phyloP scores from a whole-genome alignment of 2,329 filamentous ascomycete genomes.

The Neobulgaria alba region DNA sequence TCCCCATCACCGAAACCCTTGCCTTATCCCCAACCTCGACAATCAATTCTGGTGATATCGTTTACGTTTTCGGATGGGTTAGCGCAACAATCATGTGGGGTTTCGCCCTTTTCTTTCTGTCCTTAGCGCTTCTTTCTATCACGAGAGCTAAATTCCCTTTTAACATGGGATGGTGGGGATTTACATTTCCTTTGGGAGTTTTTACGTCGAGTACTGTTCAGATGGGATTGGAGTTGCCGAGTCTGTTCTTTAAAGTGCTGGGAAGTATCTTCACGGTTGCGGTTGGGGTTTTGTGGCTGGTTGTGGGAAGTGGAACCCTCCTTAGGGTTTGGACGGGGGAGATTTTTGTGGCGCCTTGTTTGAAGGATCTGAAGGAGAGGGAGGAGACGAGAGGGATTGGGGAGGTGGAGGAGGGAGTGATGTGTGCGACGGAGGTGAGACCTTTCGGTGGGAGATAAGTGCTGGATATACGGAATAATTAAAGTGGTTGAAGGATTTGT shows the following conservation, averaged over 20 bases:
- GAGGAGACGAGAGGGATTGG: constrained; percentile 5
- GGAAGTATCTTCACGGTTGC: constrained; percentile 45
- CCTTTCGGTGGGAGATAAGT: too few species aligned
- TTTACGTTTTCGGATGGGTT: constrained; percentile 50
- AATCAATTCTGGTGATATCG: constrained; percentile 39
- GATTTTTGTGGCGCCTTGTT: constrained; percentile 46
- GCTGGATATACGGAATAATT: too few species aligned
- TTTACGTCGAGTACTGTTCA: constrained; percentile 41
- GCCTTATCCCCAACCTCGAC: constrained; percentile 28
- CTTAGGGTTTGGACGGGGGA: constrained; percentile 39
- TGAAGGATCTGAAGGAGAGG: constrained; percentile 30
- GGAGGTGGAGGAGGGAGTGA: too few species aligned
- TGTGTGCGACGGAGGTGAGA: too few species aligned
- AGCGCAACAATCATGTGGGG: constrained; percentile 47
- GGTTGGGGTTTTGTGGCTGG: constrained; percentile 47
- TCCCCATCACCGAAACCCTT: constrained; percentile 32
- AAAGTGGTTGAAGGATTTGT: too few species aligned
- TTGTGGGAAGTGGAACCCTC: constrained; percentile 42
- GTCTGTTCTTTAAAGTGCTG: constrained; percentile 45
- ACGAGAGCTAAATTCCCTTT: constrained; percentile 42
- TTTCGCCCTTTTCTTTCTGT: constrained; percentile 45
- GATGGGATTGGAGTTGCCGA: constrained; percentile 43
- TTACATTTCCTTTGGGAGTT: constrained; percentile 50
- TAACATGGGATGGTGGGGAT: constrained; percentile 56
- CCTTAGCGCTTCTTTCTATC: constrained; percentile 43